These are phyloP conservation scores for Candida mesenterica DNA, from an alignment of 1,139 yeast genomes.

Conservation along the genomic window DNA sequence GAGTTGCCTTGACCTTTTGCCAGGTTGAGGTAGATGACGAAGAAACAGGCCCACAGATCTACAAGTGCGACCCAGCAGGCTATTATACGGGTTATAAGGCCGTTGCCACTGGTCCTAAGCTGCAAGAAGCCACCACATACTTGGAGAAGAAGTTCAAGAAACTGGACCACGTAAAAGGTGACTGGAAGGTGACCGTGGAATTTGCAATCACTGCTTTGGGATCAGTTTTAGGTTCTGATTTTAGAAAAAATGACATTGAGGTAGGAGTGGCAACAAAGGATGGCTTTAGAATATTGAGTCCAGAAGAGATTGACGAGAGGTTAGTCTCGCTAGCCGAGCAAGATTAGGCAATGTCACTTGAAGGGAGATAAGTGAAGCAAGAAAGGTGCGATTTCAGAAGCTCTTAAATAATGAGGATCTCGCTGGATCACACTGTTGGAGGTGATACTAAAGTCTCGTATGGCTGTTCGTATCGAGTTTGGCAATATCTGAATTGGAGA, in stretches of 20 bases:
- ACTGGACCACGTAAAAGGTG: conserved; percentile 69
- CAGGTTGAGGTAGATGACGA: conserved; percentile 47
- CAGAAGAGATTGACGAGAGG: conserved; percentile 92
- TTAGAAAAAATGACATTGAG: conserved; percentile 89
- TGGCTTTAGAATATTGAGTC: conserved; percentile 68
- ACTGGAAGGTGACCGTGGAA: conserved; percentile 88
- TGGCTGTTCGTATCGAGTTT: too few relatives aligned
- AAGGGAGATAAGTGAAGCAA: too few relatives aligned
- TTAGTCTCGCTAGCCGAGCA: conserved; percentile 93
- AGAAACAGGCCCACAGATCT: conserved; percentile 84
- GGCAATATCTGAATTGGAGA: too few relatives aligned
- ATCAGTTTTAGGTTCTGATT: conserved; percentile 86
- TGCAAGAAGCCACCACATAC: conserved; percentile 89
- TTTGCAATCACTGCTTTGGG: conserved; percentile 84
- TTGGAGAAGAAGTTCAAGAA: conserved; percentile 90
- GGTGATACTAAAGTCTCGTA: too few relatives aligned
- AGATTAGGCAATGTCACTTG: conserved; percentile 47
- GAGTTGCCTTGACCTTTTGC: conserved; percentile 86
- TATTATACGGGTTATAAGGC: conserved; percentile 91
- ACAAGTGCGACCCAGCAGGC: conserved; percentile 97
- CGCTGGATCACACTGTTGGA: too few relatives aligned
- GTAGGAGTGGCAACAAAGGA: conserved; percentile 80
- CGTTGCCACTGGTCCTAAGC: conserved; percentile 94
- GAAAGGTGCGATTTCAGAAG: too few relatives aligned
- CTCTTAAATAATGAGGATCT: too few relatives aligned